These are phyloP conservation scores for Waltergamsia citrina DNA, from an alignment of 2,329 filamentous ascomycete genomes.

Conservation along the genomic window DNA sequence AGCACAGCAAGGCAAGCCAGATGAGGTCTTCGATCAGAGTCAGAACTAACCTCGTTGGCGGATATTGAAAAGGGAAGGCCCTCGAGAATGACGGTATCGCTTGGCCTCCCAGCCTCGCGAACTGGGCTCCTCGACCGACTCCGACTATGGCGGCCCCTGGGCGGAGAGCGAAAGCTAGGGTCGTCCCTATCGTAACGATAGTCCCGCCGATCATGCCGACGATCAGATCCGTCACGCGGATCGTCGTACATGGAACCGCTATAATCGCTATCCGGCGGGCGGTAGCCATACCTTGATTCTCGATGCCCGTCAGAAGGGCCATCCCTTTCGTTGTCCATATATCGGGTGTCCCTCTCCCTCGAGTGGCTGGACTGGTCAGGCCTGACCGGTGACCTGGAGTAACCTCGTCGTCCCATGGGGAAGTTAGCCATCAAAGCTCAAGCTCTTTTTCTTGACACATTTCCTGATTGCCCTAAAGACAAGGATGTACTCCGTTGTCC, in stretches of 20 bases:
- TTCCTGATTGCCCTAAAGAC: conserved; percentile 3
- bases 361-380: conserved; percentile 25
- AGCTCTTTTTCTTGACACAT: background rate
- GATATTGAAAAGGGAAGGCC: conserved; percentile 39
- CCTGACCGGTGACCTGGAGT: conserved; percentile 31
- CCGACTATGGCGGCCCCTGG: conserved; percentile 13
- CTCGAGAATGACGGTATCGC: conserved; percentile 45
- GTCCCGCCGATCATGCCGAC: conserved; percentile 11
- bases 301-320: conserved; percentile 11
- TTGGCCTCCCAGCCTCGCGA: conserved; percentile 30
- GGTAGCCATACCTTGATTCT: conserved; percentile 3
- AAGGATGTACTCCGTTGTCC: conserved; percentile 4
- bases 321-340: conserved; percentile 14
- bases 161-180: conserved; percentile 14
- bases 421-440: conserved; percentile 35
- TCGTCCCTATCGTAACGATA: conserved; percentile 9
- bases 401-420: conserved; percentile 30
- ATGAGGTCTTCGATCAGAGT: no score
- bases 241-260: conserved; percentile 29
- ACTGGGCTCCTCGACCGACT: conserved; percentile 23
- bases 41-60: conserved; percentile 38
- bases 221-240: conserved; percentile 18
- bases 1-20: background rate
- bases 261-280: conserved; percentile 15
- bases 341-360: conserved; percentile 15